Evolutionary conservation across 2,329 filamentous ascomycete genomes (phyloP), one percentile per base, ranked within the genome.

Genomic region (Colletotrichum sidae): DNA sequence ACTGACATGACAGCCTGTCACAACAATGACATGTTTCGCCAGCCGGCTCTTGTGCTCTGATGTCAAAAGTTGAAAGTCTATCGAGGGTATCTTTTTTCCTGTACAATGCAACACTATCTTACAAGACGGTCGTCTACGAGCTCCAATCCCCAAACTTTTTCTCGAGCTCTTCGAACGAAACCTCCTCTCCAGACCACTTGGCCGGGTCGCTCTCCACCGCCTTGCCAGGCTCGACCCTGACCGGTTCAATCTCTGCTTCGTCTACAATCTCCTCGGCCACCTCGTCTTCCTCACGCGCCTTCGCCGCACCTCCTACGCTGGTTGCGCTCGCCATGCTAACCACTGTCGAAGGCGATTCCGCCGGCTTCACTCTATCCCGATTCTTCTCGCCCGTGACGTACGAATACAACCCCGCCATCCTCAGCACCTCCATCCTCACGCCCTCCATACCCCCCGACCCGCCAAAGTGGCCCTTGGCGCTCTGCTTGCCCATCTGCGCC

Each of bases 371-470:
- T 25, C 25, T 5, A 25, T 25, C 25, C 35, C 47, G 52, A 6
- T 33, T 33, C 47, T n/a, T 50, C 34, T 51, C 17, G 4, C 55
- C 41, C 17, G 45, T 54, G 12, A 65, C 41, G 17, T 51, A 53
- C 41, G 65, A 41, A 25, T 49, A 64, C 6, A 80, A 74, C 4
- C 79, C 80, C 1, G 79, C 79, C 73, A 82, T 77, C 51, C 80
- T 77, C 35, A 82, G 52, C 8, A 81, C 76, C 10, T 78, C 79
- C 25, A 73, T 69, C 55, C 79, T 72, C 35, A 77, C 78, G 8
- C 78, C 80, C 2, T 77, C 78, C 58, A 82, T 73, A 5, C 80
- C 80, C 5, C 73, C 78, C 9, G 74, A 75, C 25, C 75, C 76
- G 7, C 75, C 52, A 13, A 45, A 47, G 6, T 68, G 56, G 7